Percentiles rank a stretch among this genome's conserved stretches.
Conservation (phyloP, 257 asterid genomes). For the Cordia subcordata region DNA sequence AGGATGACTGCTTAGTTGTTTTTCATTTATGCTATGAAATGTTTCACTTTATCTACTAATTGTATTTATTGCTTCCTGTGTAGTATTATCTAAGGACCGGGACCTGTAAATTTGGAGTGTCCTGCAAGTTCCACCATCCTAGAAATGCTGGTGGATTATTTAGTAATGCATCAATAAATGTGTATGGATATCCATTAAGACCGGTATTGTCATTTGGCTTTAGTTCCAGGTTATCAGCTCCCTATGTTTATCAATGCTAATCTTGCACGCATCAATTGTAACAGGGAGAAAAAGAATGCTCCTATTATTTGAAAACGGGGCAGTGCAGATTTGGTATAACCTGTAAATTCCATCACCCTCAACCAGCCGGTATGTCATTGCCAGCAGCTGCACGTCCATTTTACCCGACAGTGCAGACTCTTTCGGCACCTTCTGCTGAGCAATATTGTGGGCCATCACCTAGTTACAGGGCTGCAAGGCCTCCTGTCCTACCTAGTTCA, state of each 20-base stretch:
- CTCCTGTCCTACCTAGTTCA: slow-evolving; percentile 64
- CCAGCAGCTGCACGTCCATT: slow-evolving; percentile 82
- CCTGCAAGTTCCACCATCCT: slow-evolving; percentile 92
- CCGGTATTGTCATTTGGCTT: slow-evolving; percentile 40
- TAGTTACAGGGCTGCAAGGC: slow-evolving; percentile 57
- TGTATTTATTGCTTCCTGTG: slow-evolving; percentile 19
- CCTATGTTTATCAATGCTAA: slow-evolving; percentile 1
- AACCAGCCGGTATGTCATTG: slow-evolving; percentile 50
- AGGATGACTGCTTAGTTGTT: too few relatives aligned
- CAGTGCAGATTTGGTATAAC: slow-evolving; percentile 85
- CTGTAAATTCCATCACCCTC: slow-evolving; percentile 94
- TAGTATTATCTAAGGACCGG: slow-evolving; percentile 86
- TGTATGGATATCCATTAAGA: slow-evolving; percentile 79
- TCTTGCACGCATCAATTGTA: slow-evolving; percentile 10
- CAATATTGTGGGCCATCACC: slow-evolving; percentile 36
- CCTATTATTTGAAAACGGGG: slow-evolving; percentile 97
- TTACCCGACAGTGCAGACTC: slow-evolving; percentile 82
- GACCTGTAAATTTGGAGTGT: slow-evolving; percentile 75
- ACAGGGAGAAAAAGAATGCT: slow-evolving; percentile 89
- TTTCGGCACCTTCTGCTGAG: slow-evolving; percentile 56
- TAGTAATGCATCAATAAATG: slow-evolving; percentile 55
- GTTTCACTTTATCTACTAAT: not conserved
- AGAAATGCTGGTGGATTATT: slow-evolving; percentile 68
- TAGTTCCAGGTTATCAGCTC: not conserved
- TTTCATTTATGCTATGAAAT: not conserved